phyloP scores from a whole-genome alignment of 306 rosid genomes.

The Quercus robur region DNA sequence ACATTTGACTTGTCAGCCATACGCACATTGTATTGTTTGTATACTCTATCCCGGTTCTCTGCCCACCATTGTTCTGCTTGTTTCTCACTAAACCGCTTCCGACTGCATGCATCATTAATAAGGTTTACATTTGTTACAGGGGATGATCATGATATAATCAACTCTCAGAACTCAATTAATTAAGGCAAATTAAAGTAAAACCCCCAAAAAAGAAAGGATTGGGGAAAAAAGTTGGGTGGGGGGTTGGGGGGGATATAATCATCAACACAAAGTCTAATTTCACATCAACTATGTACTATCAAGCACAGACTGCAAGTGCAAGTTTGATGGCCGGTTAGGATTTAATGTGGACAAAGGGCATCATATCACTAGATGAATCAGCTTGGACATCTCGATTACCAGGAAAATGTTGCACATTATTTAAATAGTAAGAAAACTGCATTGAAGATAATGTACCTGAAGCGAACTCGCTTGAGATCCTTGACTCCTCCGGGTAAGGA shows the following conservation, averaged over 20 bases:
- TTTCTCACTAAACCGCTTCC: slow-evolving; percentile 93
- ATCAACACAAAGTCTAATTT: no score
- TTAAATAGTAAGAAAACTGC: not conserved
- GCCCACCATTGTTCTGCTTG: slow-evolving; percentile 99
- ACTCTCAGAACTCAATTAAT: no score
- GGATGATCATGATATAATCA: not conserved
- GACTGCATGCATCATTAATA: slow-evolving; percentile 52
- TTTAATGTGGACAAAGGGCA: no score
- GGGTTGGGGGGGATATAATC: no score
- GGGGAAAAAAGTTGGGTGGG: no score
- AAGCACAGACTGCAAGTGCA: no score
- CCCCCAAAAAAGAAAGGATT: no score
- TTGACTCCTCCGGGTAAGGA: slow-evolving; percentile 84
- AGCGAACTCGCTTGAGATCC: slow-evolving; percentile 96
- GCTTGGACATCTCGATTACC: no score
- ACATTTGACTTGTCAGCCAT: slow-evolving; percentile 76
- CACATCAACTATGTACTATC: no score
- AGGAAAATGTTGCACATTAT: not conserved
- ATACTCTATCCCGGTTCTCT: slow-evolving; percentile 83
- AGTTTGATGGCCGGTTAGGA: no score
- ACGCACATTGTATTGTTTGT: slow-evolving; percentile 81
- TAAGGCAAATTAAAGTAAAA: no score
- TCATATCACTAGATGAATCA: no score
- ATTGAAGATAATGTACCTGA: slow-evolving; percentile 56
- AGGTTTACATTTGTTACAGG: slow-evolving; percentile 3